A percentile compares a stretch with the other conserved stretches of the same genome.
Evolutionary conservation across 768 basidiomycete genomes (phyloP).

Genomic region (Mycena belliarum): DNA sequence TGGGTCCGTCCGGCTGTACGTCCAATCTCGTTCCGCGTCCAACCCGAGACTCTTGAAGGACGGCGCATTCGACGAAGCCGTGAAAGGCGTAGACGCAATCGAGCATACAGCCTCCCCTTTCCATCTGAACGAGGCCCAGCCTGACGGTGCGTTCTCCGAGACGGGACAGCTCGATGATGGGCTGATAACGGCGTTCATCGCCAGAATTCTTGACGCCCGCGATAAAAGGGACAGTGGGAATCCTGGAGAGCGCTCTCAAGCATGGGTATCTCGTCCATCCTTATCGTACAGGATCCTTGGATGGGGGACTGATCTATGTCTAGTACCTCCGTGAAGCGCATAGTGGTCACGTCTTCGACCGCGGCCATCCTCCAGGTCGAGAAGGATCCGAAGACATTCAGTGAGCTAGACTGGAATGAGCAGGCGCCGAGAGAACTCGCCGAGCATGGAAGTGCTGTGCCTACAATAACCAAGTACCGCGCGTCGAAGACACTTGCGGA

Average conservation of each 20-base stretch:
- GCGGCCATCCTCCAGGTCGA: too few relatives aligned
- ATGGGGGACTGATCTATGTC: background rate
- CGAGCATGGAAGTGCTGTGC: slow-evolving; percentile 49
- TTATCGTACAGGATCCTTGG: too few relatives aligned
- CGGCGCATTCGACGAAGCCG: slow-evolving; percentile 77
- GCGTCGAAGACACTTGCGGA: slow-evolving; percentile 71
- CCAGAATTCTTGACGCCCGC: slow-evolving; percentile 33
- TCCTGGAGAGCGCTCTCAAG: slow-evolving; percentile 40
- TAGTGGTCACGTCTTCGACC: too few relatives aligned
- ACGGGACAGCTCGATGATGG: too few relatives aligned
- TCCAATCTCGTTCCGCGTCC: slow-evolving; percentile 10
- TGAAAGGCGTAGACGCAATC: slow-evolving; percentile 74
- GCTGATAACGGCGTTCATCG: too few relatives aligned
- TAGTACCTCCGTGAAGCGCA: slow-evolving; percentile 55
- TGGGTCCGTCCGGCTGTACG: background rate
- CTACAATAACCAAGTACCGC: slow-evolving; percentile 46
- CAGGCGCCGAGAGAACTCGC: slow-evolving; percentile 44
- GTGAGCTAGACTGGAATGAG: too few relatives aligned
- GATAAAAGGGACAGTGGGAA: slow-evolving; percentile 40
- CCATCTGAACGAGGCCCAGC: background rate
- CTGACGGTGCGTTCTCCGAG: background rate
- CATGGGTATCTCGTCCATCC: slow-evolving; percentile 35
- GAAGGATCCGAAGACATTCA: too few relatives aligned
- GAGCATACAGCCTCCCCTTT: slow-evolving; percentile 71
- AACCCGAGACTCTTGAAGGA: slow-evolving; percentile 40